Evolutionary conservation across 2,329 filamentous ascomycete genomes (phyloP).

Genomic region (Monilinia vaccinii-corymbosi): DNA sequence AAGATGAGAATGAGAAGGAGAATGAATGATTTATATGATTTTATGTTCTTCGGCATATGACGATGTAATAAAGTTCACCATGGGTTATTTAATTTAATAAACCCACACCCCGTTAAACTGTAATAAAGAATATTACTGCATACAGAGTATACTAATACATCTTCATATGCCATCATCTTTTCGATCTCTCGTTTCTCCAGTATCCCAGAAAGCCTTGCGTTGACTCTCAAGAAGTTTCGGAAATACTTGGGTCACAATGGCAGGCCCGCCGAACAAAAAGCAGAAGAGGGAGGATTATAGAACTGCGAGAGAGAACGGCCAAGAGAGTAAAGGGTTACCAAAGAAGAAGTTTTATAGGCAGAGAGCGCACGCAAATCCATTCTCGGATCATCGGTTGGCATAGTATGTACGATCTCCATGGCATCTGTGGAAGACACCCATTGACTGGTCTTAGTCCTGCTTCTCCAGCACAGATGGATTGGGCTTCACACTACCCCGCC

Average conservation of each 20-base stretch:
- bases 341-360: constrained; percentile 96
- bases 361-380: constrained; percentile 93
- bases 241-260: constrained; percentile 28
- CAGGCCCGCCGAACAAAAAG: constrained; percentile 43
- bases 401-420: constrained; percentile 54
- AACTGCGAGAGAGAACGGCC: constrained; percentile 43
- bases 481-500: constrained; percentile 74
- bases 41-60: too few relatives aligned
- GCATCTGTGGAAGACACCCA: constrained; percentile 1
- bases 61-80: too few relatives aligned
- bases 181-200: background rate
- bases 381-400: constrained; percentile 81
- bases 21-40: background rate
- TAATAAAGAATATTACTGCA: too few relatives aligned
- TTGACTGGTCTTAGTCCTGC: constrained; percentile 50
- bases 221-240: constrained; percentile 2
- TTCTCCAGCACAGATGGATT: constrained; percentile 80
- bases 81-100: background rate
- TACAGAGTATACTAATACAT: too few relatives aligned
- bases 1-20: too few relatives aligned
- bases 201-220: background rate
- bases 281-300: constrained; percentile 60
- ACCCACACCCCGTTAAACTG: background rate
- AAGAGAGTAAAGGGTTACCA: constrained; percentile 45
- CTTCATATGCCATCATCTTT: background rate